These are phyloP conservation scores for Leucoagaricus sp. DNA, from an alignment of 1,284 basidiomycete genomes.

Conservation along the genomic window DNA sequence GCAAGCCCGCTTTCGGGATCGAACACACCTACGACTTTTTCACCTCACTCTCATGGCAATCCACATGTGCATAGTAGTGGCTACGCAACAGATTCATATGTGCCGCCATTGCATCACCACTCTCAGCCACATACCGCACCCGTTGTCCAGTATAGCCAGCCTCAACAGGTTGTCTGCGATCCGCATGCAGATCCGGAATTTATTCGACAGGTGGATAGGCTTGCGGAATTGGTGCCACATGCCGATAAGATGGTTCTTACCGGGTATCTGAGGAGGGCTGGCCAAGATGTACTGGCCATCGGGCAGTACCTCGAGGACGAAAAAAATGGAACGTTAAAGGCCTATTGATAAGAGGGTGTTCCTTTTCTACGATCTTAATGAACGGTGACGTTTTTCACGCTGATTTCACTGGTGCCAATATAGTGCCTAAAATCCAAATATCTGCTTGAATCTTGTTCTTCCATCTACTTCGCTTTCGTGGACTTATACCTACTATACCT, in stretches of 20 bases:
- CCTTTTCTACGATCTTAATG: too few relatives aligned
- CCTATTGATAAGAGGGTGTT: slow-evolving; percentile 5
- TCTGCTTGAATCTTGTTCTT: too few relatives aligned
- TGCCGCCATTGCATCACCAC: not conserved
- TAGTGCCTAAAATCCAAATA: too few relatives aligned
- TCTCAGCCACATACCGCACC: not conserved
- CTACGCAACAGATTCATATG: not conserved
- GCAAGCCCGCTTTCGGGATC: not conserved
- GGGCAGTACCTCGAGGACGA: slow-evolving; percentile 89
- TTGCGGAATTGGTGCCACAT: slow-evolving; percentile 75
- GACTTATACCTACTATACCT: too few relatives aligned
- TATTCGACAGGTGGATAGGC: slow-evolving; percentile 65
- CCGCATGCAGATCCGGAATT: slow-evolving; percentile 52
- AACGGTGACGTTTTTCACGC: too few relatives aligned
- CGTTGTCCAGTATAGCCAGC: not conserved
- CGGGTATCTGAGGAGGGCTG: slow-evolving; percentile 70
- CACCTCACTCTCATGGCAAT: not conserved
- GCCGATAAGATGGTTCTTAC: slow-evolving; percentile 71
- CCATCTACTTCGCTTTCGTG: too few relatives aligned
- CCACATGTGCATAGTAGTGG: not conserved
- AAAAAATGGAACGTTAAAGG: slow-evolving; percentile 67
- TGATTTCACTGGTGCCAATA: too few relatives aligned
- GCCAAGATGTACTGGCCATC: slow-evolving; percentile 82
- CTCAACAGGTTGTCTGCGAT: slow-evolving; percentile 7
- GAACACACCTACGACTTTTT: not conserved